Conservation (phyloP, 2,329 filamentous ascomycete species). For the Beauveria sp. region DNA sequence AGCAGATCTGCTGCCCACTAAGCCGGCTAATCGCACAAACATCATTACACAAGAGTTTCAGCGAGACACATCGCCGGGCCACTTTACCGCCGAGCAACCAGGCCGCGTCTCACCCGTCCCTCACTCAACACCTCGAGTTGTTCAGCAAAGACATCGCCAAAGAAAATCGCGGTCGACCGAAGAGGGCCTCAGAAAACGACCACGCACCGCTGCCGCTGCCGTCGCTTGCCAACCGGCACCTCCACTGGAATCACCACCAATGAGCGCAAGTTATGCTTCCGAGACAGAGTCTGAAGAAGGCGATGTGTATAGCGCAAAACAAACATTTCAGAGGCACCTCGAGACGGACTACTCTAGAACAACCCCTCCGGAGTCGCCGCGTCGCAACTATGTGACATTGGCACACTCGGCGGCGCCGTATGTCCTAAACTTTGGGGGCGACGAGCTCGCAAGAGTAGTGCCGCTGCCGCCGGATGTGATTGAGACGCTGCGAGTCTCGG, state of each 20-base stretch:
- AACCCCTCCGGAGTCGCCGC: slow-evolving; percentile 27
- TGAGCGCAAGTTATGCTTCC: slow-evolving; percentile 6
- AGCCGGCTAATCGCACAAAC: background rate
- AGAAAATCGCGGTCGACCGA: background rate
- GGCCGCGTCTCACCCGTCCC: background rate
- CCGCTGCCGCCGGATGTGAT: slow-evolving; percentile 46
- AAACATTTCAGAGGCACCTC: slow-evolving; percentile 6
- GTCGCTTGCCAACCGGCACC: background rate
- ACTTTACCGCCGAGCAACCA: background rate
- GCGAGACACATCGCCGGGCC: background rate
- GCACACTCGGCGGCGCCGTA: slow-evolving; percentile 25
- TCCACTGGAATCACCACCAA: slow-evolving; percentile 6
- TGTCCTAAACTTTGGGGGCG: slow-evolving; percentile 22
- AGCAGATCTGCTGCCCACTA: background rate
- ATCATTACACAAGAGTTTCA: slow-evolving; percentile 4
- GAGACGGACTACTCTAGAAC: slow-evolving; percentile 23
- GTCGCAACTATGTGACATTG: slow-evolving; percentile 29
- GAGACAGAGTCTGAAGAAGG: slow-evolving; percentile 10
- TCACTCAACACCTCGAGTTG: background rate
- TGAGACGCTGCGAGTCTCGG: slow-evolving; percentile 46
- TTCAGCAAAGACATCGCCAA: slow-evolving; percentile 3
- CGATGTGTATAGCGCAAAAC: background rate
- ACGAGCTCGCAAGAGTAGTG: slow-evolving; percentile 32
- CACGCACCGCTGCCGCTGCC: background rate
- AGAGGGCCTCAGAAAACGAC: background rate